Evolutionary conservation across 176 grass and related monocot species (phyloP).

Genomic region (Raddia distichophylla): DNA sequence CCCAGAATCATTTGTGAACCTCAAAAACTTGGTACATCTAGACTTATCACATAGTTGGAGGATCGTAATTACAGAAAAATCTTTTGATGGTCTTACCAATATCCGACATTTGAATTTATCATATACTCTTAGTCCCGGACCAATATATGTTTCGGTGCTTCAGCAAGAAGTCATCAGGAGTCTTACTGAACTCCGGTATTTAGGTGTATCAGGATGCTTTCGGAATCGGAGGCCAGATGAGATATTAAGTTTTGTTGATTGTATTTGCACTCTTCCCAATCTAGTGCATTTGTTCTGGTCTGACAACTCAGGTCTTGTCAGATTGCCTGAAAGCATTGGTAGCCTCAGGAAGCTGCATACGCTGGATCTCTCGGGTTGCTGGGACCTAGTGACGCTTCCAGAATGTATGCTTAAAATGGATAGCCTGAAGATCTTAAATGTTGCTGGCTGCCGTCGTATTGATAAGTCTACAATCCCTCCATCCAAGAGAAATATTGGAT

Average conservation of each 20-base stretch:
- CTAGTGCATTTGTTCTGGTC: neutral
- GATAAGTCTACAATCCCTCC: neutral
- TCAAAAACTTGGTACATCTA: constrained; percentile 13
- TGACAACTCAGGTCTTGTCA: rapidly evolving
- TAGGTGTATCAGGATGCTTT: neutral
- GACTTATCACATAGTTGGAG: neutral
- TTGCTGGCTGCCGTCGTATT: neutral
- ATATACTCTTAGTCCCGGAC: too few species aligned
- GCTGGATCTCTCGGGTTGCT: neutral
- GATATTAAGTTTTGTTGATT: too few species aligned
- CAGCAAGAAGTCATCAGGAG: neutral
- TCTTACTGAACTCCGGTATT: neutral
- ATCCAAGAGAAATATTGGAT: too few species aligned
- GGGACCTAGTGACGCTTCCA: neutral
- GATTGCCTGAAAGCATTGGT: neutral
- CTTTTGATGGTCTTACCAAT: neutral
- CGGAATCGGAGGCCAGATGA: too few species aligned
- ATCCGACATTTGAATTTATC: neutral
- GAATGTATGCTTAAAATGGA: neutral
- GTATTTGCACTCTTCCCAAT: neutral
- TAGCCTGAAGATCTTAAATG: neutral
- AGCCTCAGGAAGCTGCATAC: neutral
- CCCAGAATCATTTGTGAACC: neutral
- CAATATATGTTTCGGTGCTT: too few species aligned
- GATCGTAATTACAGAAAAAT: neutral